A percentile compares a stretch with the other conserved stretches of the same genome.
These are phyloP conservation scores for Closterium sp. DNA, from an alignment of 139 green algal genomes.

Conservation along the genomic window DNA sequence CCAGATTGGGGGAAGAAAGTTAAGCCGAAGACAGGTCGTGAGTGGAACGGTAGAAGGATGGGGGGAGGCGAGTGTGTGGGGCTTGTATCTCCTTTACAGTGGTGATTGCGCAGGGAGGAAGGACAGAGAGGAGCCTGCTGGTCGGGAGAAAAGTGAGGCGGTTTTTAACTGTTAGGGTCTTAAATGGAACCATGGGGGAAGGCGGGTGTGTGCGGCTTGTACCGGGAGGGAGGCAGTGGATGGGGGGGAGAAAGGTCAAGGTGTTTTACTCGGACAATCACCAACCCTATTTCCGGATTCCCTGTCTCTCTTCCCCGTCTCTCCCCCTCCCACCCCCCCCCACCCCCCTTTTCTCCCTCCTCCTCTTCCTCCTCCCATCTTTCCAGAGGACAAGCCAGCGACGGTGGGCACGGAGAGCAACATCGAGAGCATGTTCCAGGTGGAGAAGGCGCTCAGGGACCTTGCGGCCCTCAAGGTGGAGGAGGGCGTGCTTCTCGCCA, in stretches of 20 bases:
- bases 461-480: slow-evolving; percentile 51
- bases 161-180: no score
- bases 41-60: no score
- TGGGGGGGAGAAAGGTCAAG: no score
- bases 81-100: slow-evolving; percentile 4
- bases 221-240: no score
- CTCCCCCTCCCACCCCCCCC: background rate
- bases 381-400: background rate
- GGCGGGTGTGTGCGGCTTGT: no score
- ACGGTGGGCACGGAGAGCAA: slow-evolving; percentile 31
- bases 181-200: no score
- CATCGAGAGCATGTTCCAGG: slow-evolving; percentile 49
- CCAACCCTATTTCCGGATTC: no score
- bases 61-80: no score
- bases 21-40: background rate
- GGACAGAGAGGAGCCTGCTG: background rate
- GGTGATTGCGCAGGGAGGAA: slow-evolving; percentile 33
- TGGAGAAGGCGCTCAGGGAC: slow-evolving; percentile 43
- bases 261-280: no score
- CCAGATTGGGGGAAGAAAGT: background rate
- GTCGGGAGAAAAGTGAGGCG: background rate
- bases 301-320: background rate
- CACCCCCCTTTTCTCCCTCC: background rate
- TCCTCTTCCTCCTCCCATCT: background rate
- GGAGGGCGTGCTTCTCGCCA: slow-evolving; percentile 44